Percentiles rank a stretch among this genome's conserved stretches.
Conservation (phyloP, 1,139 yeast species). For the Yamadazyma conglobata region DNA sequence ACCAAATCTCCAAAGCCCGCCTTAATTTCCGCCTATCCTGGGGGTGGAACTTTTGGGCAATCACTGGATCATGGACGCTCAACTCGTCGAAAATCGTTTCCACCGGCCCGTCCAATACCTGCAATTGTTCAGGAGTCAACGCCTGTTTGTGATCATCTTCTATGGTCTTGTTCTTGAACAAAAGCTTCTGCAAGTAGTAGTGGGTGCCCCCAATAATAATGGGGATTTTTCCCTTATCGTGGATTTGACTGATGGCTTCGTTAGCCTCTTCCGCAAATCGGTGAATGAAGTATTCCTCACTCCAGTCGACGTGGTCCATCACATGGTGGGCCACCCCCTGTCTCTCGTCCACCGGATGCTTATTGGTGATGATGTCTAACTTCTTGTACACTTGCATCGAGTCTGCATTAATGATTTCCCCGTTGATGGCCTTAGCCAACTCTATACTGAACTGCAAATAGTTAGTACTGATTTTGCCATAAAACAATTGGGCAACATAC, state of each 20-base stretch:
- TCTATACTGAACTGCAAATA: conserved; percentile 60
- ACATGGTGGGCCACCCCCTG: conserved; percentile 78
- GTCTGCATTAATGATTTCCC: conserved; percentile 93
- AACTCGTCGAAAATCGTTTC: conserved; percentile 48
- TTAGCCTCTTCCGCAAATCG: conserved; percentile 73
- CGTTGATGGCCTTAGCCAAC: conserved; percentile 70
- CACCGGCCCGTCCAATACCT: conserved; percentile 56
- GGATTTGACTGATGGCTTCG: conserved; percentile 58
- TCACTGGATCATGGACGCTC: conserved; percentile 57
- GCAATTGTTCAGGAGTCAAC: conserved; percentile 40
- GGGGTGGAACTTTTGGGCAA: conserved; percentile 86
- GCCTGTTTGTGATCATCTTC: conserved; percentile 22
- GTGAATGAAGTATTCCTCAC: conserved; percentile 80
- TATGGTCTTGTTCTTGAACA: conserved; percentile 67
- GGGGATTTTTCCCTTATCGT: conserved; percentile 69
- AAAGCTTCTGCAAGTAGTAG: conserved; percentile 75
- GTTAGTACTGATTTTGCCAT: conserved; percentile 5
- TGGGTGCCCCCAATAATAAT: conserved; percentile 96
- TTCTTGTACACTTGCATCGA: conserved; percentile 91
- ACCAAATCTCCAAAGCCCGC: conserved; percentile 79
- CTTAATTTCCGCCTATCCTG: conserved; percentile 76
- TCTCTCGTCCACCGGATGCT: conserved; percentile 80
- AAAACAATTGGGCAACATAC: conserved; percentile 26
- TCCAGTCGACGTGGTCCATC: conserved; percentile 79
- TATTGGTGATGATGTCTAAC: conserved; percentile 78